A percentile compares a stretch with the other conserved stretches of the same genome.
These are phyloP conservation scores for Wickerhamomyces pijperi DNA, from an alignment of 805 yeast genomes.

Conservation along the genomic window DNA sequence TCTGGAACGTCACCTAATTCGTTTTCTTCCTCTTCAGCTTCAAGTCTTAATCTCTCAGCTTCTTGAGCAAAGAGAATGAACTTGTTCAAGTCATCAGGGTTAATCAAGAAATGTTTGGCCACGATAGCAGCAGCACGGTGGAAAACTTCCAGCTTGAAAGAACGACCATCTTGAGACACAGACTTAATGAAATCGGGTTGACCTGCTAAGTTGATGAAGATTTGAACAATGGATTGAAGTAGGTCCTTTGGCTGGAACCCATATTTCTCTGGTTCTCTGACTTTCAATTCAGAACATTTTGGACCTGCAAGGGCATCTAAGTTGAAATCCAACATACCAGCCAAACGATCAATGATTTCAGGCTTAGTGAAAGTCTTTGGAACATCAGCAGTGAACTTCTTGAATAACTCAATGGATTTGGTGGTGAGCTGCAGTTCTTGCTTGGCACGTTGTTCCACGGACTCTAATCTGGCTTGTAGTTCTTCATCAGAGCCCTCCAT, in stretches of 20 bases:
- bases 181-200: slow-evolving; percentile 64
- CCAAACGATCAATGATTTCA: slow-evolving; percentile 87
- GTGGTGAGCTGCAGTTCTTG: slow-evolving; percentile 76
- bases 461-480: slow-evolving; percentile 38
- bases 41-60: slow-evolving; percentile 50
- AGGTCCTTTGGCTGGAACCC: slow-evolving; percentile 71
- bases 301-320: slow-evolving; percentile 92
- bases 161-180: slow-evolving; percentile 86
- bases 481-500: slow-evolving; percentile 53
- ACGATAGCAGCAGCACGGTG: slow-evolving; percentile 61
- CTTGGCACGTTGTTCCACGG: slow-evolving; percentile 67
- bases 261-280: slow-evolving; percentile 71
- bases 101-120: slow-evolving; percentile 39
- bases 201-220: slow-evolving; percentile 60
- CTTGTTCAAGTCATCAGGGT: slow-evolving; percentile 38
- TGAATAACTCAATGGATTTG: slow-evolving; percentile 70
- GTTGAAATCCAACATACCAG: slow-evolving; percentile 93
- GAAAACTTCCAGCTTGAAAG: slow-evolving; percentile 61
- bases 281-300: slow-evolving; percentile 80
- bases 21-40: slow-evolving; percentile 72
- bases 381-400: slow-evolving; percentile 73
- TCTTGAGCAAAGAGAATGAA: slow-evolving; percentile 45
- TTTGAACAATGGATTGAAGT: slow-evolving; percentile 57
- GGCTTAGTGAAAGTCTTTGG: slow-evolving; percentile 79
- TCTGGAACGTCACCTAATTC: slow-evolving; percentile 94